Percentiles rank a stretch among this genome's conserved stretches.
phyloP scores from a whole-genome alignment of 306 rosid genomes.

The Trifolium repens region DNA sequence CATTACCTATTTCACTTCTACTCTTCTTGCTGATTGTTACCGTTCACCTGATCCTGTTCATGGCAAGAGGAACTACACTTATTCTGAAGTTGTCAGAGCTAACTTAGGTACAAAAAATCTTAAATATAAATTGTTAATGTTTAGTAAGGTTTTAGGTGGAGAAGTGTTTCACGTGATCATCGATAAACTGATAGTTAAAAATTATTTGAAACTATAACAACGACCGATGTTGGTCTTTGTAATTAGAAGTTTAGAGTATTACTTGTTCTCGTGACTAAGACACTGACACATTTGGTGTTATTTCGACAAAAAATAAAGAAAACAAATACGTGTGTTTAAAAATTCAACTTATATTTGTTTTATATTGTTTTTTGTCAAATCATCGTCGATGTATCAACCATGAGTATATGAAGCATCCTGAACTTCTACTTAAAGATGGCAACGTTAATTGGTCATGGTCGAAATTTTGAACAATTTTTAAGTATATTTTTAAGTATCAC shows the following conservation, averaged over 20 bases:
- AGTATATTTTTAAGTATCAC: too few relatives aligned
- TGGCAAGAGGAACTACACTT: constrained; percentile 89
- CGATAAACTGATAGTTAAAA: too few relatives aligned
- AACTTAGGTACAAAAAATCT: constrained; percentile 55
- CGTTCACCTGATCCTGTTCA: constrained; percentile 85
- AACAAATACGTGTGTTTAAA: too few relatives aligned
- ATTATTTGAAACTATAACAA: too few relatives aligned
- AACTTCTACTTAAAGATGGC: not conserved
- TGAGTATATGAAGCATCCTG: too few relatives aligned
- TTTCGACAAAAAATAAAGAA: too few relatives aligned
- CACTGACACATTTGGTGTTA: too few relatives aligned
- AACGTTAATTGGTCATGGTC: not conserved
- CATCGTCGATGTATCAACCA: too few relatives aligned
- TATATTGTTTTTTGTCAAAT: too few relatives aligned
- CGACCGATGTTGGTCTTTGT: not conserved
- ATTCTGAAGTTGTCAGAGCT: constrained; percentile 79
- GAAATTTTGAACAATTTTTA: not conserved
- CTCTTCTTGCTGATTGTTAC: constrained; percentile 86
- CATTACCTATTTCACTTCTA: constrained; percentile 89
- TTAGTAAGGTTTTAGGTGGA: not conserved
- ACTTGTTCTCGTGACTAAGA: not conserved
- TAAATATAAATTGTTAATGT: not conserved
- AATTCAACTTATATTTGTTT: too few relatives aligned
- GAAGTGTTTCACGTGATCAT: too few relatives aligned
- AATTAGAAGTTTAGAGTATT: too few relatives aligned